Percentiles rank a stretch among this genome's conserved stretches.
These are phyloP conservation scores for Cystobasidium ongulense DNA, from an alignment of 768 basidiomycete species.

Conservation along the genomic window DNA sequence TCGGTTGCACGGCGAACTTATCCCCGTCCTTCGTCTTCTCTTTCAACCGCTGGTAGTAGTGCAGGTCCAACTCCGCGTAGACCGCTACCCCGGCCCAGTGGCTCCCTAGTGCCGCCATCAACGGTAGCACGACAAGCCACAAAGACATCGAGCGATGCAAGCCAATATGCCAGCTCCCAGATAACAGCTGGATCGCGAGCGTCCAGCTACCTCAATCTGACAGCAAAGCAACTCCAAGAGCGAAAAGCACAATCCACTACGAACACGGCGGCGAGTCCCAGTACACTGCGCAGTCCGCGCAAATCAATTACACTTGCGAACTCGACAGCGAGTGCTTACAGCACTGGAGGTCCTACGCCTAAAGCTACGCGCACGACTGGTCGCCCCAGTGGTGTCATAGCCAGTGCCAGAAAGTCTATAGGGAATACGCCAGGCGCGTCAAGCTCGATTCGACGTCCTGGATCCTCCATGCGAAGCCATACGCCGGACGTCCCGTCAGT, in stretches of 20 bases:
- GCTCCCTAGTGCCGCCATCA: neutral
- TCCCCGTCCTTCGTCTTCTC: neutral
- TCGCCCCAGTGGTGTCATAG: slow-evolving; percentile 8
- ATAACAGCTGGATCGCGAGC: slow-evolving; percentile 78
- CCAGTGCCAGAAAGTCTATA: slow-evolving; percentile 29
- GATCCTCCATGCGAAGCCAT: slow-evolving; percentile 14
- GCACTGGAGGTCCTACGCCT: slow-evolving; percentile 23
- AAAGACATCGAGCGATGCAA: slow-evolving; percentile 13
- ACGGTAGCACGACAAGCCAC: neutral
- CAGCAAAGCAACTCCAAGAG: slow-evolving; percentile 63
- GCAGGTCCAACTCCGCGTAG: slow-evolving; percentile 19
- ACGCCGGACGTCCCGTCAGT: slow-evolving; percentile 16
- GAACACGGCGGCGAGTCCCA: neutral
- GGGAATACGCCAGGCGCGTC: slow-evolving; percentile 23
- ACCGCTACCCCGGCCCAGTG: slow-evolving; percentile 1
- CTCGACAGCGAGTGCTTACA: neutral
- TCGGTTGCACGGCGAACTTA: slow-evolving; percentile 34
- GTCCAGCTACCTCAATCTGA: slow-evolving; percentile 73
- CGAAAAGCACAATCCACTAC: neutral
- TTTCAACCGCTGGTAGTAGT: neutral
- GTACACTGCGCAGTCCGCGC: neutral
- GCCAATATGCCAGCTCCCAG: slow-evolving; percentile 40
- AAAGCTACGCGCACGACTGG: slow-evolving; percentile 5
- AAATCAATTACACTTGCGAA: neutral
- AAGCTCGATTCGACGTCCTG: slow-evolving; percentile 14